Percentiles rank a stretch among this genome's conserved stretches.
Evolutionary conservation across 1,139 yeast species (phyloP).

Genomic region (Diutina rugosa): DNA sequence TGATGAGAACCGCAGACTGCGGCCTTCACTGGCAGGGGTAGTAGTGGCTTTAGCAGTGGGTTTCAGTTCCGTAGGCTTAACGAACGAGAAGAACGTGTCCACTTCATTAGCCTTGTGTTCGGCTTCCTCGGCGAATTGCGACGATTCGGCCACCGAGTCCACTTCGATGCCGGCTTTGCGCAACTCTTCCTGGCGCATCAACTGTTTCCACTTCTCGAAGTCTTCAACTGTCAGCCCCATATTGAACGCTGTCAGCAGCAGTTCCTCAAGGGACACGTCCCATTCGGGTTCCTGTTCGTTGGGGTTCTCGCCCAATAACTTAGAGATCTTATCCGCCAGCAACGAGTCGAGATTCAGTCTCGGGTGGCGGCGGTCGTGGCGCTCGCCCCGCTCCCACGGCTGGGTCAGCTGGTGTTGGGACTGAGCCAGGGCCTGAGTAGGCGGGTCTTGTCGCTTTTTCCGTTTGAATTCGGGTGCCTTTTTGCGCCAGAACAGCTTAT

Average conservation of each 20-base stretch:
- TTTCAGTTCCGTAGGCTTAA: slow-evolving; percentile 14
- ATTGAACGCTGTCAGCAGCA: background rate
- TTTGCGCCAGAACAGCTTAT: slow-evolving; percentile 25
- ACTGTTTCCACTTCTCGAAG: slow-evolving; percentile 58
- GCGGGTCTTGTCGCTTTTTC: slow-evolving; percentile 5
- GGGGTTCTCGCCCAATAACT: slow-evolving; percentile 22
- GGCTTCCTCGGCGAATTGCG: slow-evolving; percentile 8
- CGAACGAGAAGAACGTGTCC: slow-evolving; percentile 40
- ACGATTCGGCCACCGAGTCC: slow-evolving; percentile 2
- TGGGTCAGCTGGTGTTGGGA: slow-evolving; percentile 7
- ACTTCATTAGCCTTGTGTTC: slow-evolving; percentile 27
- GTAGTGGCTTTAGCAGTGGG: background rate
- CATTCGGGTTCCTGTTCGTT: slow-evolving; percentile 41
- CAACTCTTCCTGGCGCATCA: slow-evolving; percentile 45
- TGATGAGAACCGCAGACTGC: slow-evolving; percentile 6
- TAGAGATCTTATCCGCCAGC: slow-evolving; percentile 18
- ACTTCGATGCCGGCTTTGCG: slow-evolving; percentile 29
- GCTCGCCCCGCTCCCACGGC: slow-evolving; percentile 15
- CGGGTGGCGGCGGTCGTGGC: slow-evolving; percentile 14
- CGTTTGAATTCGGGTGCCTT: slow-evolving; percentile 4
- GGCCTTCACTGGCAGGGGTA: background rate
- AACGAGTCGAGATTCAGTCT: slow-evolving; percentile 16
- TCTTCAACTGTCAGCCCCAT: slow-evolving; percentile 56
- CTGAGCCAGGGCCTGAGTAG: slow-evolving; percentile 6
- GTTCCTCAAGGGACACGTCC: slow-evolving; percentile 25